A percentile compares a stretch with the other conserved stretches of the same genome.
phyloP scores from a whole-genome alignment of 2,329 filamentous ascomycete genomes.

The Monosporascus sp. region DNA sequence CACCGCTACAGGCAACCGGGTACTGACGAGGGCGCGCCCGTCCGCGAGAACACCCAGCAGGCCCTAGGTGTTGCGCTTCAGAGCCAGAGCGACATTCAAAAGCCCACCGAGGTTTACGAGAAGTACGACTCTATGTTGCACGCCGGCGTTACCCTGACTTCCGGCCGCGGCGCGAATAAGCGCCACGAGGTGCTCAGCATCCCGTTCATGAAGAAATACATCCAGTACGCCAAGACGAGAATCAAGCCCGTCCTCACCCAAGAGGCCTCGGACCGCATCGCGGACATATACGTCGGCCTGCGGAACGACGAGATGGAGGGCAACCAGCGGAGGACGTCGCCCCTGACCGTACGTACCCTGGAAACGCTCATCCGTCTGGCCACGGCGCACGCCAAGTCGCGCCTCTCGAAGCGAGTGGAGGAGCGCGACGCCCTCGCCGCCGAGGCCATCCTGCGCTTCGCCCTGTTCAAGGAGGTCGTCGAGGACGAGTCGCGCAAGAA shows the following conservation, averaged over 20 bases:
- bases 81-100: constrained; percentile 65
- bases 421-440: constrained; percentile 83
- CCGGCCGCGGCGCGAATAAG: constrained; percentile 67
- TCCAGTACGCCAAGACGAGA: constrained; percentile 92
- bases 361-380: constrained; percentile 98
- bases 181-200: constrained; percentile 88
- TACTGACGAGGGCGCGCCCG: constrained; percentile 88
- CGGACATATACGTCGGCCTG: constrained; percentile 83
- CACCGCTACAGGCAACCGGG: constrained; percentile 90
- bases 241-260: constrained; percentile 88
- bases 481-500: constrained; percentile 76
- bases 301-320: constrained; percentile 94
- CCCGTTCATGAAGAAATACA: constrained; percentile 98
- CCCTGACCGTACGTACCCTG: constrained; percentile 92
- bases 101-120: constrained; percentile 84
- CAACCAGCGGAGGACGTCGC: constrained; percentile 87
- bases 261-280: constrained; percentile 86
- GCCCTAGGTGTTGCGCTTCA: constrained; percentile 83
- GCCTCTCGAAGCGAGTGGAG: constrained; percentile 82
- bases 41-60: constrained; percentile 81
- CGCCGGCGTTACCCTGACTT: constrained; percentile 74
- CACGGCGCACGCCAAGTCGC: constrained; percentile 90
- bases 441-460: constrained; percentile 86
- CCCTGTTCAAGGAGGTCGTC: constrained; percentile 93
- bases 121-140: constrained; percentile 97